A percentile compares a stretch with the other conserved stretches of the same genome.
These are phyloP conservation scores for Tetracladium setigerum DNA, from an alignment of 495 filamentous ascomycete species.

Conservation along the genomic window DNA sequence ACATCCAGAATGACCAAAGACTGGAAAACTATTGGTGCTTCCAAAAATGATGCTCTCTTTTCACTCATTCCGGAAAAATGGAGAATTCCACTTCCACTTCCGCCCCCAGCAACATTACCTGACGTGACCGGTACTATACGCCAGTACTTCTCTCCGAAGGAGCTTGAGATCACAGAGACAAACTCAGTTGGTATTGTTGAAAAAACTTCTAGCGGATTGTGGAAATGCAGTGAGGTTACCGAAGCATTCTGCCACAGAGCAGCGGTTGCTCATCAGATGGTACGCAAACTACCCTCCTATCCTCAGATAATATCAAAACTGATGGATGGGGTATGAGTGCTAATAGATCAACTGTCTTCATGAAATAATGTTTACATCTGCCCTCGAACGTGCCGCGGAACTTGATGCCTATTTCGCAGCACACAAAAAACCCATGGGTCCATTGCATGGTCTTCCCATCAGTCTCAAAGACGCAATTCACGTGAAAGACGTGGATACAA, in stretches of 20 bases:
- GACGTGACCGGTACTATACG: slow-evolving; percentile 57
- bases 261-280: slow-evolving; percentile 53
- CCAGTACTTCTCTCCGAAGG: slow-evolving; percentile 43
- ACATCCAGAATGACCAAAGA: too few relatives aligned
- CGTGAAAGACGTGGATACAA: slow-evolving; percentile 20
- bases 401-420: slow-evolving; percentile 45
- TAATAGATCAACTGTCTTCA: slow-evolving; percentile 48
- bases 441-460: slow-evolving; percentile 48
- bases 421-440: slow-evolving; percentile 27
- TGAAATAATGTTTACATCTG: slow-evolving; percentile 60
- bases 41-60: slow-evolving; percentile 46
- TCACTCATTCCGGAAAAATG: slow-evolving; percentile 51
- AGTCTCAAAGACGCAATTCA: slow-evolving; percentile 49
- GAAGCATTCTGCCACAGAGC: slow-evolving; percentile 41
- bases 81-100: slow-evolving; percentile 39
- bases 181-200: slow-evolving; percentile 42
- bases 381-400: slow-evolving; percentile 45
- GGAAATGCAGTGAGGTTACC: slow-evolving; percentile 32
- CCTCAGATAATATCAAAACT: not conserved
- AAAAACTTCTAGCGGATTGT: slow-evolving; percentile 30
- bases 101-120: slow-evolving; percentile 40
- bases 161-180: slow-evolving; percentile 50
- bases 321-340: slow-evolving; percentile 32
- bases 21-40: slow-evolving; percentile 39
- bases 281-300: slow-evolving; percentile 16